Percentiles rank a stretch among this genome's conserved stretches.
Conservation (phyloP, 441 rosid genomes). For the Codiaeum variegatum region DNA sequence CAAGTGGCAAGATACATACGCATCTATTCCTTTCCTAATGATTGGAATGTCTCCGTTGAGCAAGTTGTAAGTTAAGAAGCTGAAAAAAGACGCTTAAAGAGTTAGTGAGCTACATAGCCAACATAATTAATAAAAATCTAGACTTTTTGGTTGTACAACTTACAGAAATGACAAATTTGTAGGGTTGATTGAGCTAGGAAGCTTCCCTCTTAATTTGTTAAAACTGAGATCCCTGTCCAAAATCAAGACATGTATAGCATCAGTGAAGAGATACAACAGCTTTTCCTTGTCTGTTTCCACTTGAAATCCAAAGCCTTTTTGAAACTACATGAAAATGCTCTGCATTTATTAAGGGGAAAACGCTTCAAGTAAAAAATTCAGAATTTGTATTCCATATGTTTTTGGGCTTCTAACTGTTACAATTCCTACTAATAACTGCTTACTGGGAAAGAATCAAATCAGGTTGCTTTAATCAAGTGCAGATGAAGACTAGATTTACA, state of each 20-base stretch:
- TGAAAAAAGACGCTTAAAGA: slow-evolving; percentile 14
- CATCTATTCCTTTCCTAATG: slow-evolving; percentile 25
- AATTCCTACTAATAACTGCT: neutral
- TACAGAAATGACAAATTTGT: slow-evolving; percentile 29
- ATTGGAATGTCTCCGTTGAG: slow-evolving; percentile 37
- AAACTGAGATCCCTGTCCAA: slow-evolving; percentile 44
- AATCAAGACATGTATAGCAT: neutral
- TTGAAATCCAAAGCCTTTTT: neutral
- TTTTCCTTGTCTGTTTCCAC: neutral
- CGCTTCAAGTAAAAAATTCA: neutral
- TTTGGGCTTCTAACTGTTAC: neutral
- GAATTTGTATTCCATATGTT: neutral
- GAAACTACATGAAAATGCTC: neutral
- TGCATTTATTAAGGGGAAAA: neutral
- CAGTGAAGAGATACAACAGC: neutral
- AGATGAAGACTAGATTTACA: neutral
- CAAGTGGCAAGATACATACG: slow-evolving; percentile 25
- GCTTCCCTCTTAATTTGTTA: slow-evolving; percentile 34
- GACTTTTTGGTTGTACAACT: slow-evolving; percentile 13
- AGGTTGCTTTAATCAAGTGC: neutral
- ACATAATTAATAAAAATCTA: neutral
- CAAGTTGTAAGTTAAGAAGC: slow-evolving; percentile 37
- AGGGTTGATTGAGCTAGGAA: slow-evolving; percentile 18
- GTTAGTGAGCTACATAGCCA: slow-evolving; percentile 1
- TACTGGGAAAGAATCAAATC: neutral